Base-by-base conservation (phyloP, 2,329 filamentous ascomycete genomes). In the Diaporthe velutina region DNA sequence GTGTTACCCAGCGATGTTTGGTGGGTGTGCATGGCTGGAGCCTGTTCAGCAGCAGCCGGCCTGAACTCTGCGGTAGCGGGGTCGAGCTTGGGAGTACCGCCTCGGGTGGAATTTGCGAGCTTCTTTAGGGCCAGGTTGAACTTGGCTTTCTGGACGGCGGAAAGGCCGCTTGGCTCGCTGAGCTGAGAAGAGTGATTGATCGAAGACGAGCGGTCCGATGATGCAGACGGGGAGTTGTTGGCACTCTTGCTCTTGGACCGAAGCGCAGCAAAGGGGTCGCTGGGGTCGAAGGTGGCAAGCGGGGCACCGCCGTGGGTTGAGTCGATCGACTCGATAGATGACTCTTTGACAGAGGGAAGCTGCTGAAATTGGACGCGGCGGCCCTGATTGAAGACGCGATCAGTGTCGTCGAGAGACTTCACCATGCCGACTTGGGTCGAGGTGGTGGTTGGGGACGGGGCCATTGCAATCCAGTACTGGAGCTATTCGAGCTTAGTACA, bases 171-270 rank as follows among this genome's bases (percentile, higher is more conserved):
- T 12, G 72, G 72, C 40, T 70, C 72, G 42, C 72, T 73, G 4
- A 60, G 25, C 30, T 58, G 64, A 35, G 42, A 58, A 25, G 54
- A 35, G 38, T 35, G 22, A 17, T 28, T 40, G 64, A 60, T 19
- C 2, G 22, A n/a, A 10, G 33, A 45, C 6, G 30, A 52, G 30
- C n/a, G 28, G 38, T 48, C 58, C 22, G 54, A 73, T 15, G 30
- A 54, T 12, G 40, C 30, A 4, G 30, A 35, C 8, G 72, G 64
- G 8, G 72, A 73, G 54, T 38, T 60, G 42, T 70, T 58, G n/a
- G 54, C 64, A 35, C 64, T 70, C 72, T 73, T 58, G 30, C 40
- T 70, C 52, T 57, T 45, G 52, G 54, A 40, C 30, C 35, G 68
- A 45, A 71, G 57, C 38, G 38, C 67, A 33, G 68, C 38, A 48